These are phyloP conservation scores for Metschnikowia similis DNA, from an alignment of 805 yeast species.

Conservation along the genomic window DNA sequence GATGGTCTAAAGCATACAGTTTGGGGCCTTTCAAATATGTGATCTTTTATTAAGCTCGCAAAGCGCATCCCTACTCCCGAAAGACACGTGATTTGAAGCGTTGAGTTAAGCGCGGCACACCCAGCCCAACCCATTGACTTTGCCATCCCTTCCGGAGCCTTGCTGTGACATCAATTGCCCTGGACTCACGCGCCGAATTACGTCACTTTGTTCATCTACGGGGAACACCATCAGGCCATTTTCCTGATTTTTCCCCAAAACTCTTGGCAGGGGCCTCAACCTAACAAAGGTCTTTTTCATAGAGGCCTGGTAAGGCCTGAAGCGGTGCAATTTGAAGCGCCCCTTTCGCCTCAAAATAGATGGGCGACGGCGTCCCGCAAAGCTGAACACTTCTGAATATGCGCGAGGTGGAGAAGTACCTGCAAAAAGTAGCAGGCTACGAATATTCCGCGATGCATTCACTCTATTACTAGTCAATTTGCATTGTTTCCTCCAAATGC, in stretches of 20 bases:
- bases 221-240: background rate
- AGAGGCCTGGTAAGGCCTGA: no score
- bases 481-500: slow-evolving; percentile 20
- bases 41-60: background rate
- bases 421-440: background rate
- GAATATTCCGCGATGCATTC: background rate
- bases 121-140: background rate
- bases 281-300: no score
- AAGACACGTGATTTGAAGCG: background rate
- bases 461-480: slow-evolving; percentile 11
- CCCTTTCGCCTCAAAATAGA: background rate
- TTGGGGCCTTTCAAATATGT: background rate
- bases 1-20: background rate
- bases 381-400: background rate
- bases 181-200: background rate
- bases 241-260: background rate
- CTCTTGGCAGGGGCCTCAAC: background rate
- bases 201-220: background rate
- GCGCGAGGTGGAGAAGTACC: background rate
- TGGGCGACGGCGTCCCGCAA: background rate
- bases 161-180: background rate
- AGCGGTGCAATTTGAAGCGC: background rate
- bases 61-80: background rate
- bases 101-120: slow-evolving; percentile 2
- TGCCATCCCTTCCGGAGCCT: background rate